These are phyloP conservation scores for Sclerotinia sclerotiorum DNA, from an alignment of 2,329 filamentous ascomycete genomes.

Conservation along the genomic window DNA sequence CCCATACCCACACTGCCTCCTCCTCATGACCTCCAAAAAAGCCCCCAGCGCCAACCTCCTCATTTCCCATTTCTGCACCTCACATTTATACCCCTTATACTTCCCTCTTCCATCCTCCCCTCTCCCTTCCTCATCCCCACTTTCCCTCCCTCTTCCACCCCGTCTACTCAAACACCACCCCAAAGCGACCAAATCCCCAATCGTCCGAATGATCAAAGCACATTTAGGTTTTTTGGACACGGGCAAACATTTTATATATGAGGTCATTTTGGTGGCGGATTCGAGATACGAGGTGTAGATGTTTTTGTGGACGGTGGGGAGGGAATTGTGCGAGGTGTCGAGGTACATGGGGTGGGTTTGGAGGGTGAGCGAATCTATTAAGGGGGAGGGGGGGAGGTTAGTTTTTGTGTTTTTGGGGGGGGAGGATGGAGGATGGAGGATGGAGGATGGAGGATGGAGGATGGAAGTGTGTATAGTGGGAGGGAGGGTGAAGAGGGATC, in stretches of 20 bases:
- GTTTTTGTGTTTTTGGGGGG: background rate
- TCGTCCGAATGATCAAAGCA: slow-evolving; percentile 52
- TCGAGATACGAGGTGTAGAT: slow-evolving; percentile 73
- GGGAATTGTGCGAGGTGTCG: slow-evolving; percentile 75
- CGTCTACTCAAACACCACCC: slow-evolving; percentile 35
- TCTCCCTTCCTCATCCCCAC: slow-evolving; percentile 32
- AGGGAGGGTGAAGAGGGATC: background rate
- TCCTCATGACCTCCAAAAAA: slow-evolving; percentile 65
- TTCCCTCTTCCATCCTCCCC: slow-evolving; percentile 25
- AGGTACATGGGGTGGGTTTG: slow-evolving; percentile 83
- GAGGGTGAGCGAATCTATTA: slow-evolving; percentile 68
- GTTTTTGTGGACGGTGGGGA: slow-evolving; percentile 68
- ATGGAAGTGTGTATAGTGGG: too few relatives aligned
- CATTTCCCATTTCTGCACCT: slow-evolving; percentile 33
- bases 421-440: too few relatives aligned
- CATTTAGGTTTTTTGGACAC: slow-evolving; percentile 54
- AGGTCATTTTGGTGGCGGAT: slow-evolving; percentile 73
- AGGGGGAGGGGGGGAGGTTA: background rate
- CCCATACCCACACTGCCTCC: slow-evolving; percentile 69
- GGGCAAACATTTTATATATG: slow-evolving; percentile 60
- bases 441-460: too few relatives aligned
- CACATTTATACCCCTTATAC: background rate
- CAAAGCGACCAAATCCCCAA: slow-evolving; percentile 31
- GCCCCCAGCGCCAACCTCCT: slow-evolving; percentile 61
- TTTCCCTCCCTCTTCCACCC: slow-evolving; percentile 24